These are phyloP conservation scores for Reticulomyxa filosa DNA, from an alignment of 78 protist species.

Conservation along the genomic window DNA sequence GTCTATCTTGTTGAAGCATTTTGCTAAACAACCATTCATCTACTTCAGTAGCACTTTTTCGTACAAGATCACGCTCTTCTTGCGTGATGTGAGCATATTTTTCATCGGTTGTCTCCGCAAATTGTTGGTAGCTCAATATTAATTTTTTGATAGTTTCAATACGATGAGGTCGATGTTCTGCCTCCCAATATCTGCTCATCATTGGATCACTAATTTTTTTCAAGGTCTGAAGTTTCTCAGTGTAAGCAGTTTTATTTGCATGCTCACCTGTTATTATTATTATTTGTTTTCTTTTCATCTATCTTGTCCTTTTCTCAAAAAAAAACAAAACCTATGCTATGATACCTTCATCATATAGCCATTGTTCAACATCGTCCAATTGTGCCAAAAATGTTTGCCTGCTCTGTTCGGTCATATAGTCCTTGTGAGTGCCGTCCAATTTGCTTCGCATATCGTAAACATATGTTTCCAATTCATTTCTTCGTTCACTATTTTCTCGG, in stretches of 20 bases:
- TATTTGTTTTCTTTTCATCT: too few species aligned
- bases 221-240: not conserved
- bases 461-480: not conserved
- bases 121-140: not conserved
- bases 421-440: not conserved
- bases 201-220: not conserved
- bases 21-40: too few species aligned
- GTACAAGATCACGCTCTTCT: not conserved
- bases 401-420: not conserved
- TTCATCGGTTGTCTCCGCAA: not conserved
- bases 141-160: not conserved
- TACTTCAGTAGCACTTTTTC: not conserved
- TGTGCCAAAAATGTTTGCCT: not conserved
- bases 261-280: too few species aligned
- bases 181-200: not conserved
- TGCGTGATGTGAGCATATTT: constrained; percentile 1
- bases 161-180: not conserved
- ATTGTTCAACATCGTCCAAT: not conserved
- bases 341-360: not conserved
- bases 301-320: too few species aligned
- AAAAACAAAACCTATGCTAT: too few species aligned
- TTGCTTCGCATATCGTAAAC: not conserved
- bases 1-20: too few species aligned
- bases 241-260: not conserved
- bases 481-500: not conserved